Evolutionary conservation across 345 rosid species (phyloP).

Genomic region (Toxicodendron radicans): DNA sequence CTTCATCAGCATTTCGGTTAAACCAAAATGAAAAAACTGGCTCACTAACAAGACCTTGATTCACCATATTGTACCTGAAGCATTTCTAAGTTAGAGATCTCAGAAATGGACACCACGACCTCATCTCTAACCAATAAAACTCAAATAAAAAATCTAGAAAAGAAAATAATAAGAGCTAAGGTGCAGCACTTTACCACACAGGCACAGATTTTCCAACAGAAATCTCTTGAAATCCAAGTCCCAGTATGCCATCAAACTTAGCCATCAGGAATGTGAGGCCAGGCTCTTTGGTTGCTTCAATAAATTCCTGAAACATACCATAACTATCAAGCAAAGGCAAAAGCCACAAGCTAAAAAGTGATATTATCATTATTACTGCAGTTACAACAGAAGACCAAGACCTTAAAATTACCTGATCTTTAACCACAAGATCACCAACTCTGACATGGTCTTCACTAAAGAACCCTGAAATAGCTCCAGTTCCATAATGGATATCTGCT

Average conservation of each 20-base stretch:
- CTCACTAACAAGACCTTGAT: constrained; percentile 58
- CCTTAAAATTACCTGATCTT: constrained; percentile 55
- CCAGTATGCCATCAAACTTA: constrained; percentile 86
- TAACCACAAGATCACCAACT: constrained; percentile 78
- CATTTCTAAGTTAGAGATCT: constrained; percentile 12
- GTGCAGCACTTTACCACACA: constrained; percentile 45
- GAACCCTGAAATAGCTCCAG: constrained; percentile 86
- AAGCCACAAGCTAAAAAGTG: neutral
- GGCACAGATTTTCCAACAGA: constrained; percentile 67
- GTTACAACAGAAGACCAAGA: constrained; percentile 10
- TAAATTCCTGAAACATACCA: constrained; percentile 59
- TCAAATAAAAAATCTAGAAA: constrained; percentile 1
- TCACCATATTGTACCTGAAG: constrained; percentile 72
- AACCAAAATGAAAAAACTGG: constrained; percentile 81
- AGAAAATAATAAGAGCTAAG: neutral
- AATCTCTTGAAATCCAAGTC: constrained; percentile 75
- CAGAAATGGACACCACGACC: neutral
- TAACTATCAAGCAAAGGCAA: neutral
- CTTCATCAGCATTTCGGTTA: constrained; percentile 63
- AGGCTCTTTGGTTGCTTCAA: constrained; percentile 88
- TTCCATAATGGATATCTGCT: constrained; percentile 80
- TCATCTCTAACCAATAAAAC: neutral
- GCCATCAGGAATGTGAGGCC: constrained; percentile 75
- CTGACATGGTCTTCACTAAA: constrained; percentile 76
- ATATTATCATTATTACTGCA: neutral